Evolutionary conservation across 306 rosid species (phyloP), one percentile per base, ranked within the genome.

Genomic region (Arachis hypogaea): DNA sequence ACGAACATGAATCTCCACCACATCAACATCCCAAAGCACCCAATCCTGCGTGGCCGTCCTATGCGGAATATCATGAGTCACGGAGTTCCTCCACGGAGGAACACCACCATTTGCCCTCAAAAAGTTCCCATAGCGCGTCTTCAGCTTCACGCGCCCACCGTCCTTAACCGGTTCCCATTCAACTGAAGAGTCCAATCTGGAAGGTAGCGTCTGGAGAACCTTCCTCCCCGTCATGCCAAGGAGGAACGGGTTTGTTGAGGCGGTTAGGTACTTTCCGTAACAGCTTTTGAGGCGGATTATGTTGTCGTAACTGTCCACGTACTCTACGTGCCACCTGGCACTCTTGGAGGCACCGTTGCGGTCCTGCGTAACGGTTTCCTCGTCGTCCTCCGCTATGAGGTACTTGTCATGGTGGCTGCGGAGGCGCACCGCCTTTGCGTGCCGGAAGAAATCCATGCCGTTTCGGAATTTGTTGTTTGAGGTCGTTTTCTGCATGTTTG

Each of bases 11-110:
- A 89, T 89, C 85, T 92, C 95, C 3, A 94, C 71, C 6, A 94
- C 65, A 45, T 94, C 99, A 29, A 94, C 81, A 28, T 76, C 85
- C 99, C 97, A 94, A 44, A 89, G 59, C 43, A 94, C 45, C 99
- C 99, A 92, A 59, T 94, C 97, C 77, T 89, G 99, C 0, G 96
- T 94, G 0, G 72, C 73, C 10, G 97, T 85, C 59, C 97, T 76
- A 6, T 85, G 90, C 0, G 99, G 99, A 14, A 87, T 66, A 45
- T 94, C 99, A 55, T 90, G 96, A 16, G 99, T 94, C 7, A 94
- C 87, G 3, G 96, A 86, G 81, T 94, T 92, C 16, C 95, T 59
- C 99, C 99, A 94, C 1, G 97, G 97, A 0, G 99, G 99, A 16
- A 94, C 5, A 0, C 97, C 96, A 0, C 96, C 96, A 46, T 94